Percentiles rank a stretch among this genome's conserved stretches.
Evolutionary conservation across 1,284 basidiomycete genomes (phyloP).

Genomic region (Cryptococcus sp.): DNA sequence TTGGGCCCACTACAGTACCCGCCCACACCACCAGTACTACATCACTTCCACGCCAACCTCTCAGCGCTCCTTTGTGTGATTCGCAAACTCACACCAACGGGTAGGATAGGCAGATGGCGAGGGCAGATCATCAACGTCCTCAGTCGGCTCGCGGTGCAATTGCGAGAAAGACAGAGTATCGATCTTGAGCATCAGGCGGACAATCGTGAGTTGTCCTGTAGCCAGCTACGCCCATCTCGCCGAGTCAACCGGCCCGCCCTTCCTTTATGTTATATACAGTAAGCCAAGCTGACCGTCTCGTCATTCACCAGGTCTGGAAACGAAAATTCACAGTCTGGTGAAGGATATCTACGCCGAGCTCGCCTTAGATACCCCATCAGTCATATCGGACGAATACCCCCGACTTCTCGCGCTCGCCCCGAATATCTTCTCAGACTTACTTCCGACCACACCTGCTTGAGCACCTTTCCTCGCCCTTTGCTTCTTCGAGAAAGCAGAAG

Average conservation of each 20-base stretch:
- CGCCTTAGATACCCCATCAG: slow-evolving; percentile 11
- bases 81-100: slow-evolving; percentile 27
- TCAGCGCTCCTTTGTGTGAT: slow-evolving; percentile 36
- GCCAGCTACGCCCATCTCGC: neutral
- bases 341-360: slow-evolving; percentile 14
- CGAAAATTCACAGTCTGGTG: slow-evolving; percentile 3
- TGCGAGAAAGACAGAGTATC: slow-evolving; percentile 29
- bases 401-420: slow-evolving; percentile 5
- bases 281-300: neutral
- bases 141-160: slow-evolving; percentile 36
- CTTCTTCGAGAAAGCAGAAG: no score
- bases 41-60: slow-evolving; percentile 44
- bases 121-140: slow-evolving; percentile 49
- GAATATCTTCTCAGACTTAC: slow-evolving; percentile 14
- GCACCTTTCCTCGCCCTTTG: neutral
- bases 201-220: neutral
- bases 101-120: slow-evolving; percentile 43
- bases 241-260: neutral
- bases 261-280: no score
- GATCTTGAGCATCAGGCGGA: slow-evolving; percentile 2
- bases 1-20: slow-evolving; percentile 45
- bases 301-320: neutral
- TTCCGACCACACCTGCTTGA: slow-evolving; percentile 2
- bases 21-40: slow-evolving; percentile 34
- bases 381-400: slow-evolving; percentile 10